phyloP scores from a whole-genome alignment of 1,284 basidiomycete species.

The Takashimella koratensis region DNA sequence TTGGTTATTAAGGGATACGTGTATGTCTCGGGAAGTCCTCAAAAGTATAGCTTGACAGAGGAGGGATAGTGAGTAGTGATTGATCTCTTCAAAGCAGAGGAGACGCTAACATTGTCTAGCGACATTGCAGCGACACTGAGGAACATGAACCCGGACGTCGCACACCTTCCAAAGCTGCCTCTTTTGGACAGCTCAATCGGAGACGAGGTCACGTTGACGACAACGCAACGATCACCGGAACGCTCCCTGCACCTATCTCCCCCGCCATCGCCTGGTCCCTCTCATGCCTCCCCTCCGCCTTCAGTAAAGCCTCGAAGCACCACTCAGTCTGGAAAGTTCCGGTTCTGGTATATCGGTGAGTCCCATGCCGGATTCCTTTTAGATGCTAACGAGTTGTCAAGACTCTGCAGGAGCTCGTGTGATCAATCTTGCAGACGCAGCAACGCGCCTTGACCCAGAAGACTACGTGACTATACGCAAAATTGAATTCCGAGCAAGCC shows the following conservation, averaged over 20 bases:
- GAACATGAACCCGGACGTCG: constrained; percentile 31
- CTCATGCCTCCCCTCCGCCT: background rate
- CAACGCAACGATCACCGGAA: too few relatives aligned
- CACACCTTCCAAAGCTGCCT: constrained; percentile 20
- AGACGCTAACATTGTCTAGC: constrained; percentile 12
- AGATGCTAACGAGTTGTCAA: constrained; percentile 5
- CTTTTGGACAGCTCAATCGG: background rate
- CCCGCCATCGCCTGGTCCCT: background rate
- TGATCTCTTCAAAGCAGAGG: background rate
- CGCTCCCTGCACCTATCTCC: too few relatives aligned
- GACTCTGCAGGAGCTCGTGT: constrained; percentile 28
- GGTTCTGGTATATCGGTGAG: constrained; percentile 48
- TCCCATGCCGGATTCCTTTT: background rate
- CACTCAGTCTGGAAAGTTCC: constrained; percentile 18
- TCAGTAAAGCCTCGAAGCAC: background rate
- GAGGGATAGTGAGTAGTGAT: constrained; percentile 43
- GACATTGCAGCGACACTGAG: constrained; percentile 36
- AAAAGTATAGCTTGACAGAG: constrained; percentile 42
- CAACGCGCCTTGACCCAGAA: constrained; percentile 33
- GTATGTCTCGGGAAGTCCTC: constrained; percentile 40
- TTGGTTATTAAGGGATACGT: constrained; percentile 43
- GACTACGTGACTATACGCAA: constrained; percentile 38
- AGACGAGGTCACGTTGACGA: too few relatives aligned
- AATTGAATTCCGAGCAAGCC: constrained; percentile 34
- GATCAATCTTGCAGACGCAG: constrained; percentile 19